Percentiles rank a stretch among this genome's conserved stretches.
These are phyloP conservation scores for Seiridium cupressi DNA, from an alignment of 2,329 filamentous ascomycete genomes.

Conservation along the genomic window DNA sequence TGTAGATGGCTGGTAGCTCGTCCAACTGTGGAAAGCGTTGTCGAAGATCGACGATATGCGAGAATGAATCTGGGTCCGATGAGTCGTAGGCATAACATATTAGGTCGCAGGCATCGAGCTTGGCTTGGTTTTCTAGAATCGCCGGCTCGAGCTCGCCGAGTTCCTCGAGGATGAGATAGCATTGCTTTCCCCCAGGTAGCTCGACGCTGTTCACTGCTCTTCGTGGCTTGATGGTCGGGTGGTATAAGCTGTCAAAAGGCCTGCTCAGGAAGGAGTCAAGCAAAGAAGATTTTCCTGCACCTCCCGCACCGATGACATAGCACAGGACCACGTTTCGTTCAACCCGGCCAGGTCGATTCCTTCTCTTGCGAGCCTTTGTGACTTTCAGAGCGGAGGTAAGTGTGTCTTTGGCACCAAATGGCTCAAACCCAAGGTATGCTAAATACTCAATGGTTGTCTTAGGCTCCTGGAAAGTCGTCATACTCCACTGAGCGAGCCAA, in stretches of 20 bases:
- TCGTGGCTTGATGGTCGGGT: constrained; percentile 91
- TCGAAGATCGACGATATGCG: constrained; percentile 81
- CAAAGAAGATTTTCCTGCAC: constrained; percentile 87
- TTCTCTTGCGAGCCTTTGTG: constrained; percentile 85
- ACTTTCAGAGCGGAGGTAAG: constrained; percentile 86
- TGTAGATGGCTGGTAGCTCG: constrained; percentile 87
- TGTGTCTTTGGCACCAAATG: constrained; percentile 69
- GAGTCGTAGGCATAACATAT: constrained; percentile 97
- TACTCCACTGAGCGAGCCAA: constrained; percentile 98
- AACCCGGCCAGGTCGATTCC: constrained; percentile 77
- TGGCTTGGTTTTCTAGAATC: constrained; percentile 86
- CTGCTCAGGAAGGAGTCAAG: constrained; percentile 89
- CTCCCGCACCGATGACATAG: constrained; percentile 83
- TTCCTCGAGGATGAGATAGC: constrained; percentile 93
- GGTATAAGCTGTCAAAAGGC: constrained; percentile 79
- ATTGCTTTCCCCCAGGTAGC: constrained; percentile 91
- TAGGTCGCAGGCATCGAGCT: constrained; percentile 89
- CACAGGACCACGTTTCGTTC: constrained; percentile 94
- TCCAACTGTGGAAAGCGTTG: constrained; percentile 79
- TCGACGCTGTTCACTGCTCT: constrained; percentile 96
- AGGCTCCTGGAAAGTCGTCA: constrained; percentile 96
- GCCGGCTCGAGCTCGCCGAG: constrained; percentile 94
- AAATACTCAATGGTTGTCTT: constrained; percentile 95
- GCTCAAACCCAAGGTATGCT: constrained; percentile 93
- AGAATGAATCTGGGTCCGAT: constrained; percentile 92